phyloP scores from a whole-genome alignment of 2,329 filamentous ascomycete genomes.

The Aureobasidium pullulans region DNA sequence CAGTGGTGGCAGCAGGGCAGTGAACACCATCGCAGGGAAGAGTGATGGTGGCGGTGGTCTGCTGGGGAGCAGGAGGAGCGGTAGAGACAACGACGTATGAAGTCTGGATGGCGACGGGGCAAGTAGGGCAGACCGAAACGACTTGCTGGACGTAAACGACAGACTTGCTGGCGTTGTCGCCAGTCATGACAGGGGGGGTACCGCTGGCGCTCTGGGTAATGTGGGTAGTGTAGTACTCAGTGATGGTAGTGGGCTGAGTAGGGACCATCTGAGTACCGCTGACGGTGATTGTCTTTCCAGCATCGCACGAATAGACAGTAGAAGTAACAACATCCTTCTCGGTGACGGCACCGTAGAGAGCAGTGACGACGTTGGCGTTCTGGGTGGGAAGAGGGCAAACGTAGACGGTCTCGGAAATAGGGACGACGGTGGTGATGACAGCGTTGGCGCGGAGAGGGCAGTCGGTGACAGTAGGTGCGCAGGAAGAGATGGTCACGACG shows the following conservation, averaged over 20 bases:
- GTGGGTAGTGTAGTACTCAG: neutral
- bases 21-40: neutral
- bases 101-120: neutral
- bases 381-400: conserved; percentile 1
- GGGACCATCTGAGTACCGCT: neutral
- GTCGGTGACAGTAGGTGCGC: conserved; percentile 13
- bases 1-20: neutral
- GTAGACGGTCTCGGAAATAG: conserved; percentile 15
- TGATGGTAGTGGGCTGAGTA: conserved; percentile 6
- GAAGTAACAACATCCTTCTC: neutral
- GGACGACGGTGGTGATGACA: conserved; percentile 17
- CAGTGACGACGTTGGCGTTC: conserved; percentile 19
- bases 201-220: neutral
- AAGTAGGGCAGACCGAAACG: neutral
- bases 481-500: conserved; percentile 15
- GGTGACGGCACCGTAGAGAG: conserved; percentile 18
- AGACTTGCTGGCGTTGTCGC: neutral
- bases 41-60: conserved; percentile 21
- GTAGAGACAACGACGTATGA: conserved; percentile 3
- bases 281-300: conserved; percentile 10
- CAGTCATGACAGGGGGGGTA: neutral
- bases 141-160: conserved; percentile 7
- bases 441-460: conserved; percentile 8
- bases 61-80: conserved; percentile 15
- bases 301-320: conserved; percentile 24